These are phyloP conservation scores for Abrus precatorius DNA, from an alignment of 306 rosid species.

Conservation along the genomic window DNA sequence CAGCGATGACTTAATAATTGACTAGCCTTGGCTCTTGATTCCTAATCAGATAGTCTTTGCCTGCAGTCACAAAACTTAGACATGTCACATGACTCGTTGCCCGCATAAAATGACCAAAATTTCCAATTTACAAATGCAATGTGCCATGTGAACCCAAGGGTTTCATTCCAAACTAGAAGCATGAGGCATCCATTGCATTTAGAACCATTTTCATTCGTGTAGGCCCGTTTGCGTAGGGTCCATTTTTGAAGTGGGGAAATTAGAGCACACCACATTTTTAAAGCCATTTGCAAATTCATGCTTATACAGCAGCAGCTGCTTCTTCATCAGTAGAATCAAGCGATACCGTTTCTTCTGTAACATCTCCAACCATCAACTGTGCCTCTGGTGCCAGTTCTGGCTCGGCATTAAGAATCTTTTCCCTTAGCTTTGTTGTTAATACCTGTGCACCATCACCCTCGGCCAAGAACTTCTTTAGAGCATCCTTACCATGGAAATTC, in stretches of 20 bases:
- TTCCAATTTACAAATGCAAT: slow-evolving; percentile 45
- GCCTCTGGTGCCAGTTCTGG: slow-evolving; percentile 47
- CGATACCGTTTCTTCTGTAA: slow-evolving; percentile 51
- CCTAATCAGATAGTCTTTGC: slow-evolving; percentile 30
- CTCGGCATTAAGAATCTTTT: slow-evolving; percentile 62
- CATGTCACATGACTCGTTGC: slow-evolving; percentile 38
- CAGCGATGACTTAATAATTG: slow-evolving; percentile 13
- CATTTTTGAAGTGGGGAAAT: slow-evolving; percentile 25
- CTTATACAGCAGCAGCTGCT: slow-evolving; percentile 57
- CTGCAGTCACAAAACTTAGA: slow-evolving; percentile 50
- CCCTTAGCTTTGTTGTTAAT: slow-evolving; percentile 69
- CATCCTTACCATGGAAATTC: slow-evolving; percentile 79
- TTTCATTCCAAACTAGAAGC: slow-evolving; percentile 44
- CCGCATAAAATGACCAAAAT: slow-evolving; percentile 44
- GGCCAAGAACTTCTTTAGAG: slow-evolving; percentile 68
- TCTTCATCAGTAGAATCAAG: slow-evolving; percentile 78
- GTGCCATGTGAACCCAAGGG: slow-evolving; percentile 16
- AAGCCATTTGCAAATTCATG: slow-evolving; percentile 47
- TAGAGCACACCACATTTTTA: slow-evolving; percentile 1
- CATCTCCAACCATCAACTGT: slow-evolving; percentile 45
- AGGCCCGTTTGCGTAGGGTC: slow-evolving; percentile 11
- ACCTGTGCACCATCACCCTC: slow-evolving; percentile 49
- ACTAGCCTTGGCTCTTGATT: slow-evolving; percentile 35
- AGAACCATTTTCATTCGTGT: slow-evolving; percentile 14
- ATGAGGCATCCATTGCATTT: slow-evolving; percentile 26